phyloP scores from a whole-genome alignment of 768 basidiomycete genomes.

The Strobilomyces confusus region DNA sequence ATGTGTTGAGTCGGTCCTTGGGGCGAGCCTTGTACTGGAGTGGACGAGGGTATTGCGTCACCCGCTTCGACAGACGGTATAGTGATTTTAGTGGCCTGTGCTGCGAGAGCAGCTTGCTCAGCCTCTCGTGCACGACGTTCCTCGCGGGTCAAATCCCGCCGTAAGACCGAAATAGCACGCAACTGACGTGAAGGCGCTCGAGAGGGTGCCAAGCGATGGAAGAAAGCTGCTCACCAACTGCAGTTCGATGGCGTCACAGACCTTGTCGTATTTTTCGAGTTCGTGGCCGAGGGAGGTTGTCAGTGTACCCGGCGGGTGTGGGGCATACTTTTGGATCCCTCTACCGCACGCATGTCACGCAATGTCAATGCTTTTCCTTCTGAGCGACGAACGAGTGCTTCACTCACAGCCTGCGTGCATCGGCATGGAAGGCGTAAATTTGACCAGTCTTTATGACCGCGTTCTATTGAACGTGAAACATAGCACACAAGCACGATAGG shows the following conservation, averaged over 20 bases:
- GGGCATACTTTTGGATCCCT: conserved; percentile 53
- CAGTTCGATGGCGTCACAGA: conserved; percentile 75
- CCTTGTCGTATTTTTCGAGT: conserved; percentile 74
- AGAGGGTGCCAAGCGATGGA: background rate
- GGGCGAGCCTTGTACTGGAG: conserved; percentile 34
- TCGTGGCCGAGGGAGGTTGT: conserved; percentile 65
- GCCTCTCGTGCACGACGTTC: conserved; percentile 48
- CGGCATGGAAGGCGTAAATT: conserved; percentile 65
- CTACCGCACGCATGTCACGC: conserved; percentile 31
- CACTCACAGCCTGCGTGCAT: conserved; percentile 60
- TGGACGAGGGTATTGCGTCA: conserved; percentile 26
- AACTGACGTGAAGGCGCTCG: conserved; percentile 40
- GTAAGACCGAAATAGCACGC: conserved; percentile 66
- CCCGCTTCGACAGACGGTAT: conserved; percentile 20
- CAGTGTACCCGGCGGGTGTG: conserved; percentile 61
- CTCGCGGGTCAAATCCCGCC: conserved; percentile 64
- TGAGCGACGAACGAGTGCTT: background rate
- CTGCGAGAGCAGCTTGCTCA: conserved; percentile 40
- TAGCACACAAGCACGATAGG: background rate
- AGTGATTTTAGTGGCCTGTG: conserved; percentile 22
- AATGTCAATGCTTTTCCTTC: background rate
- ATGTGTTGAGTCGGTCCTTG: conserved; percentile 27
- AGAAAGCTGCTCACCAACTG: conserved; percentile 50
- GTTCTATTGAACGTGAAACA: conserved; percentile 35
- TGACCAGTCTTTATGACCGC: conserved; percentile 69